Percentiles rank a stretch among this genome's conserved stretches.
phyloP scores from a whole-genome alignment of 2,329 filamentous ascomycete genomes.

The Paecilomyces formosus region DNA sequence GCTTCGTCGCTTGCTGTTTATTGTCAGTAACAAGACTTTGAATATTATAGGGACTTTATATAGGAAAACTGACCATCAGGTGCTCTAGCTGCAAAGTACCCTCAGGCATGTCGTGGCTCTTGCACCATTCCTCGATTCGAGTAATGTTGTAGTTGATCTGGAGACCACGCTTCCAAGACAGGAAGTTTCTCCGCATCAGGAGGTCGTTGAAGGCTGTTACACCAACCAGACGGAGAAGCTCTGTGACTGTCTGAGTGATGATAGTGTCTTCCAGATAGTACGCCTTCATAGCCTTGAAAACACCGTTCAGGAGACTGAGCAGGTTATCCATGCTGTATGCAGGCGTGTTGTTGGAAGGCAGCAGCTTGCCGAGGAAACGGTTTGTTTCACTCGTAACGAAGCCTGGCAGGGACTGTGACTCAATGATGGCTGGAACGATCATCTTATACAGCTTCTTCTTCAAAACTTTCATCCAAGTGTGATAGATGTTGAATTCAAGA shows the following conservation, averaged over 20 bases:
- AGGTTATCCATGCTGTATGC: constrained; percentile 99
- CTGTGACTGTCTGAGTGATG: constrained; percentile 90
- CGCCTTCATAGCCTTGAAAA: constrained; percentile 97
- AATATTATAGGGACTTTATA: neutral
- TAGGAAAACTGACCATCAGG: constrained; percentile 64
- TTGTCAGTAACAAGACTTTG: constrained; percentile 7
- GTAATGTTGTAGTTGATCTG: constrained; percentile 99
- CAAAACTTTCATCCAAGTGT: constrained; percentile 99
- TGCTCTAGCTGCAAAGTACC: constrained; percentile 96
- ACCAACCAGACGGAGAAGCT: constrained; percentile 84
- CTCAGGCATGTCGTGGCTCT: constrained; percentile 99
- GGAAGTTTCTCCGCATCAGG: constrained; percentile 94
- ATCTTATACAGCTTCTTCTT: constrained; percentile 99
- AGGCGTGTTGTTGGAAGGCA: constrained; percentile 80
- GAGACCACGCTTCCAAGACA: constrained; percentile 97
- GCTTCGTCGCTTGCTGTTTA: constrained; percentile 84
- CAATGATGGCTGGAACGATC: constrained; percentile 98
- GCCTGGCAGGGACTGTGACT: constrained; percentile 93
- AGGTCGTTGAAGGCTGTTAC: constrained; percentile 98
- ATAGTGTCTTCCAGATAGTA: constrained; percentile 97
- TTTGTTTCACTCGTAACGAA: constrained; percentile 99
- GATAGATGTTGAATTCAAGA: constrained; percentile 99
- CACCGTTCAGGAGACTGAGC: constrained; percentile 88
- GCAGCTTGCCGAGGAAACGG: constrained; percentile 92
- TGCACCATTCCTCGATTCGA: constrained; percentile 98